Base-by-base conservation (phyloP, 768 basidiomycete genomes). In the Lentinus tigrinus region DNA sequence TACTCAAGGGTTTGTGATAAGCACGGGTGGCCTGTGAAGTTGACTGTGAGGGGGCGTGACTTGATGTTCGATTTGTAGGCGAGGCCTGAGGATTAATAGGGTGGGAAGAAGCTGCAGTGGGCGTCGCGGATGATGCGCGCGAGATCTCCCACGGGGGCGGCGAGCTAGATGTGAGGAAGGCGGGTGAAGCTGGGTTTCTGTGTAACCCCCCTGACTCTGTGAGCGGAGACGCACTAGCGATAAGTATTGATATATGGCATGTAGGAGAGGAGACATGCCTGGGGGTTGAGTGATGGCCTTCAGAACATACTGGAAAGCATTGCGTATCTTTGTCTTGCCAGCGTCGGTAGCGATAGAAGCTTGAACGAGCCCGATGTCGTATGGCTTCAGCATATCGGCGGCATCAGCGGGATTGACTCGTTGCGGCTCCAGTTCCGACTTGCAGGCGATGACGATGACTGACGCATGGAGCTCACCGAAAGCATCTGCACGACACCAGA, bases 381-480 rank as follows among this genome's bases (percentile, higher is more conserved):
- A 88, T 34, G 76, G 73, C 34, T 79, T 73, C 40, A 89, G 76
- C 40, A 86, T 69, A 19, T 72, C 74, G 21, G 75, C 64, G 4
- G 84, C 85, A 47, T 72, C 72, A 52, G 77, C 73, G 10, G 88
- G 83, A 62, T 87, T 79, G n/a, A 92, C 77, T 39, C 75, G 75
- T 38, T 75, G 76, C n/a, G n/a, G n/a, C 19, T 78, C 77, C 19
- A 88, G 74, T 67, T 96, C 91, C 5, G 87, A 86, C 71, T 97
- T 98, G 76, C 94, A 93, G 4, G 91, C 93, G 14, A 98, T 77
- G 13, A 93, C 89, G 44, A 96, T 79, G 24, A 82, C 74, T 9
- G 89, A 82, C 37, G 89, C 73, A 57, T 81, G 81, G 67, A 84
- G 73, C 51, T 78, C 75, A 65, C 74, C 75, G 71, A 84, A 87